Evolutionary conservation across 1,284 basidiomycete species (phyloP).

Genomic region (Cutaneotrichosporon spelunceum): DNA sequence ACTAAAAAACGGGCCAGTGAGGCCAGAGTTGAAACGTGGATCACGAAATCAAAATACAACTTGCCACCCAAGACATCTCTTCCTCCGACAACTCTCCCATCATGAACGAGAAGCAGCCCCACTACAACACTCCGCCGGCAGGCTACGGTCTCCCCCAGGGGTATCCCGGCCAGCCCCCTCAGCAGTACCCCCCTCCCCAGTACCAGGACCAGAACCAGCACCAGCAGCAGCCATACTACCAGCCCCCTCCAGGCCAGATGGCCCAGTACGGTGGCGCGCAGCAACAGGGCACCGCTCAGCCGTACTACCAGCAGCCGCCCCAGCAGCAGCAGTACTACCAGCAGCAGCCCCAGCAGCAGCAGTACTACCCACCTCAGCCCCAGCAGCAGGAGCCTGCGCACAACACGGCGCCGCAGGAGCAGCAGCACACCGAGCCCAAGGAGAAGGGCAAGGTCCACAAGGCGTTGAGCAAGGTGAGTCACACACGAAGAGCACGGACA

Average conservation of each 20-base stretch:
- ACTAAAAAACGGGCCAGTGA: no score
- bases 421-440: conserved; percentile 11
- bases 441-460: conserved; percentile 5
- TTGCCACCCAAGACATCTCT: not conserved
- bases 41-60: not conserved
- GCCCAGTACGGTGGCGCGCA: not conserved
- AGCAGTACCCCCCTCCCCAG: conserved; percentile 2
- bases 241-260: conserved; percentile 2
- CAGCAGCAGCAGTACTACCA: not conserved
- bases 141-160: not conserved
- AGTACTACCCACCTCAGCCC: not conserved
- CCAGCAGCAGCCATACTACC: conserved; percentile 11
- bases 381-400: not conserved
- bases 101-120: not conserved
- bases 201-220: conserved; percentile 1
- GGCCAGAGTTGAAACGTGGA: no score
- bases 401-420: conserved; percentile 8
- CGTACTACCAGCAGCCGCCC: conserved; percentile 9
- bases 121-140: not conserved
- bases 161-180: not conserved
- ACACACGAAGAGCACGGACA: not conserved
- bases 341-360: not conserved
- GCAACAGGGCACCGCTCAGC: not conserved
- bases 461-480: conserved; percentile 11
- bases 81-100: not conserved